These are phyloP conservation scores for Lathyrus tuberosus DNA, from an alignment of 306 rosid species.

Conservation along the genomic window DNA sequence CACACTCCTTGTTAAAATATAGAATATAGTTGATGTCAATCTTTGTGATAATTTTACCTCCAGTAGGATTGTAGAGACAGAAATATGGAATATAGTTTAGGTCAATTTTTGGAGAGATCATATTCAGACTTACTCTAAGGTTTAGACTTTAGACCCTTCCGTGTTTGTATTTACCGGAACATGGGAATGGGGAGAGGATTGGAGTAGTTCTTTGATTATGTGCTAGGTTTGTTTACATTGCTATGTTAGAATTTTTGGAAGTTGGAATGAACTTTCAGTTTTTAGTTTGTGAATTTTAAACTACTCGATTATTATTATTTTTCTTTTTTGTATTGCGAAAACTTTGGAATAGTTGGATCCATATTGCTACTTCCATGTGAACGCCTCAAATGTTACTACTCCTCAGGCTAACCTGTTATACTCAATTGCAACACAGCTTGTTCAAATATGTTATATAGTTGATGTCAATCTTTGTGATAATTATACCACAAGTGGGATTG, in stretches of 20 bases:
- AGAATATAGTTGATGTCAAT: slow-evolving; percentile 37
- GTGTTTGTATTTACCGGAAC: slow-evolving; percentile 9
- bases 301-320: background rate
- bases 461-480: slow-evolving; percentile 37
- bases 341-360: slow-evolving; percentile 17
- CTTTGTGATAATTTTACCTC: too few species aligned
- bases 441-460: slow-evolving; percentile 32
- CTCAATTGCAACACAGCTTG: slow-evolving; percentile 17
- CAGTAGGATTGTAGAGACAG: too few species aligned
- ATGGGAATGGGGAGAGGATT: slow-evolving; percentile 11
- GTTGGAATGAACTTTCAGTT: slow-evolving; percentile 16
- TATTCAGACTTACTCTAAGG: slow-evolving; percentile 97
- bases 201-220: slow-evolving; percentile 33
- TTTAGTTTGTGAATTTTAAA: slow-evolving; percentile 18
- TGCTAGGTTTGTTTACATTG: slow-evolving; percentile 18
- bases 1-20: slow-evolving; percentile 10
- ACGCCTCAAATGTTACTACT: background rate
- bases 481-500: slow-evolving; percentile 25
- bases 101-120: too few species aligned
- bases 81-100: too few species aligned
- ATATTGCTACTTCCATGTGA: slow-evolving; percentile 11
- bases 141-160: slow-evolving; percentile 45
- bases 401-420: slow-evolving; percentile 25
- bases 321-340: background rate
- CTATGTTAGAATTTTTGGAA: slow-evolving; percentile 23